phyloP scores from a whole-genome alignment of 495 filamentous ascomycete species.

The Letharia lupina region DNA sequence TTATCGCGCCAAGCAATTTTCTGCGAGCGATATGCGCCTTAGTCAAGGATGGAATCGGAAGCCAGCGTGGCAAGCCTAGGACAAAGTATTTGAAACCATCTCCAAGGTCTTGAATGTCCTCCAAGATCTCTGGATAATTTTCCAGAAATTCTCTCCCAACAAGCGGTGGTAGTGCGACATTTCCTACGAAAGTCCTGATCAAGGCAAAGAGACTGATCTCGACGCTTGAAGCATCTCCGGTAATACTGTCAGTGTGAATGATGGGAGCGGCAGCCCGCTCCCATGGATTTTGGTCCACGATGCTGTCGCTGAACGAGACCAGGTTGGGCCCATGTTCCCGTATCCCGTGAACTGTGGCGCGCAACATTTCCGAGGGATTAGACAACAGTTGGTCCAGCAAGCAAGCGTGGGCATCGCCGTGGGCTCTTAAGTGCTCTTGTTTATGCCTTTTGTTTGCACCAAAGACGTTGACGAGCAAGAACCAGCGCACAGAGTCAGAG shows the following conservation, averaged over 20 bases:
- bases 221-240: constrained; percentile 27
- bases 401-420: background rate
- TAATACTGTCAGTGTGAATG: constrained; percentile 21
- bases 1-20: constrained; percentile 40
- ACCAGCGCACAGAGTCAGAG: constrained; percentile 30
- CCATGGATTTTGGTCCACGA: constrained; percentile 54
- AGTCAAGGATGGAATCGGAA: constrained; percentile 43
- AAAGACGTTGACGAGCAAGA: constrained; percentile 44
- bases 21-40: constrained; percentile 45
- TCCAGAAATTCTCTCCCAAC: constrained; percentile 49
- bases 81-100: constrained; percentile 44
- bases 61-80: constrained; percentile 44
- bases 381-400: background rate
- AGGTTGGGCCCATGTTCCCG: constrained; percentile 41
- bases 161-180: constrained; percentile 42
- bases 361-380: constrained; percentile 33
- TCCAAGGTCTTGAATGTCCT: constrained; percentile 50
- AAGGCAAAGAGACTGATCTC: constrained; percentile 47
- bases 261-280: constrained; percentile 42
- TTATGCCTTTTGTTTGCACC: constrained; percentile 36
- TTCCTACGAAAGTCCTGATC: constrained; percentile 46
- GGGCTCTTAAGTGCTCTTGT: background rate
- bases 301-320: constrained; percentile 49
- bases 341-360: constrained; percentile 31
- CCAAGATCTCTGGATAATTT: constrained; percentile 43